phyloP scores from a whole-genome alignment of 2,329 filamentous ascomycete species.

The Diaporthe australafricana region DNA sequence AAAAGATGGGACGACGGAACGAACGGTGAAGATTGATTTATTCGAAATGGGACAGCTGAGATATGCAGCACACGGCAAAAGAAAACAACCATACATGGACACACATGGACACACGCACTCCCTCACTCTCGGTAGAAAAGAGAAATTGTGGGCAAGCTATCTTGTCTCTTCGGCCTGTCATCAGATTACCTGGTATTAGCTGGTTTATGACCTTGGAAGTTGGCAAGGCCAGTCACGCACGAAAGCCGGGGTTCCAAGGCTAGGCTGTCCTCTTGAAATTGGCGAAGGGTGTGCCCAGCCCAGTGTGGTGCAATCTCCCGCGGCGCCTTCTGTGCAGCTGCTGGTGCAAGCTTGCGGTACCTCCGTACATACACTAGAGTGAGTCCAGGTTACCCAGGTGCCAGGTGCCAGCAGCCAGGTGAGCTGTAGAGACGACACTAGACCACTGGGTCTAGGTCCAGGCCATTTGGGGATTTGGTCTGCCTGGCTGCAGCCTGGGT shows the following conservation, averaged over 20 bases:
- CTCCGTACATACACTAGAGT: no score
- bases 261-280: constrained; percentile 8
- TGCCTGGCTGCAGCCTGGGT: no score
- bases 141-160: not conserved
- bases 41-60: not conserved
- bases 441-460: no score
- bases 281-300: not conserved
- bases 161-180: not conserved
- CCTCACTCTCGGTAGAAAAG: not conserved
- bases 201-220: constrained; percentile 1
- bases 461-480: no score
- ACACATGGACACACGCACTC: not conserved
- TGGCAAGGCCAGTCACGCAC: not conserved
- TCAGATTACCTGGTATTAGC: not conserved
- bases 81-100: not conserved
- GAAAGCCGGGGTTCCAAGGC: not conserved
- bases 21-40: not conserved
- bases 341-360: not conserved
- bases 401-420: no score
- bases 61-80: not conserved
- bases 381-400: no score
- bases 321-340: not conserved
- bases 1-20: not conserved
- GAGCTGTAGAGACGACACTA: no score
- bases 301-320: constrained; percentile 9